Evolutionary conservation across 306 rosid species (phyloP), one percentile per base, ranked within the genome.

Genomic region (Carpinus viminea): DNA sequence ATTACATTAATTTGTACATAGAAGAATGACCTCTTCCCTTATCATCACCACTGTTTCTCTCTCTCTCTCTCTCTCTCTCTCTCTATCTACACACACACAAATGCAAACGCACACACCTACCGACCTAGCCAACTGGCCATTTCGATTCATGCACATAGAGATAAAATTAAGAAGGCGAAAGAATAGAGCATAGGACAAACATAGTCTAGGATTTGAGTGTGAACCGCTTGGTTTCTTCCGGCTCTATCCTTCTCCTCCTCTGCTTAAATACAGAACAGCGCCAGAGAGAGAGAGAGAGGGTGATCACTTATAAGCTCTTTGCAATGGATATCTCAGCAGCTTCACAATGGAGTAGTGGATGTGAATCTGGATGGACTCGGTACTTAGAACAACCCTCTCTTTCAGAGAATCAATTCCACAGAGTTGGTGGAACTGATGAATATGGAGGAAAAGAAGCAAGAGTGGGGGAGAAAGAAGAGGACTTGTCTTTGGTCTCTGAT

Each of bases 311-410:
- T 31, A 31, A 31, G 34, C 34, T 31, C 34, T 31, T 31, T 31
- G 2, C 34, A 45, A 91, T 88, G 96, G 88, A 91, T 81, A 84
- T 84, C 76, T 81, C 98, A 53, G 74, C 85, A 52, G 73, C 85
- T 79, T 86, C 97, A 79, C 85, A 84, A 62, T 86, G 80, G 76
- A 89, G 85, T 70, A 85, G 85, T 80, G 90, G 89, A 65, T 83
- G 93, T 81, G 98, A 93, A 85, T 95, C 99, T 7, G 99, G 98
- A 73, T 95, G 99, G 99, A 95, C 99, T 5, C 79, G 74, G 77
- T 95, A 95, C 72, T 85, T 95, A 7, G 94, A 89, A 74, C 92
- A 93, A 80, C 88, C 98, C 15, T 75, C 79, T 62, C 52, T 83
- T 80, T 84, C 96, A 47, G 88, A 83, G 57, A 80, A 69, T 57